Evolutionary conservation across 1,139 yeast genomes (phyloP).

Genomic region (Sugiyamaella castrensis): DNA sequence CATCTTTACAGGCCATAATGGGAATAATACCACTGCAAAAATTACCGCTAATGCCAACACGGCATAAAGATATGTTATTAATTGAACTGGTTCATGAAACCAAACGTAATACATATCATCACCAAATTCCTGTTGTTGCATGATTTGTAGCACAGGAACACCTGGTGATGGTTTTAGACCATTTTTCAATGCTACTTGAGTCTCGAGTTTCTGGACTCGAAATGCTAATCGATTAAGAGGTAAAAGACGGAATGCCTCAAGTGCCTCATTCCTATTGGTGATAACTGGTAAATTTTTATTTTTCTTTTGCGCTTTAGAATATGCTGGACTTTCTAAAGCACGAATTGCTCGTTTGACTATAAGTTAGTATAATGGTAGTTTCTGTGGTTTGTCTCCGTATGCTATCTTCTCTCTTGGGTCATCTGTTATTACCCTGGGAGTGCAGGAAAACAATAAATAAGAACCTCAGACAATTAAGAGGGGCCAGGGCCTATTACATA

Average conservation of each 20-base stretch:
- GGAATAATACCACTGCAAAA: constrained; percentile 81
- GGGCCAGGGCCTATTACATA: constrained; percentile 11
- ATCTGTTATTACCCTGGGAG: no score
- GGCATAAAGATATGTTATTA: constrained; percentile 60
- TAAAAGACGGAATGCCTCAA: constrained; percentile 59
- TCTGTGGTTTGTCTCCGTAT: background rate
- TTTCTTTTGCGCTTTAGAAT: constrained; percentile 52
- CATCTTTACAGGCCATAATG: constrained; percentile 92
- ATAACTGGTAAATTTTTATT: constrained; percentile 60
- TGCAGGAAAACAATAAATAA: background rate
- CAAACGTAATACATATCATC: constrained; percentile 86
- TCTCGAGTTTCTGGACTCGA: constrained; percentile 59
- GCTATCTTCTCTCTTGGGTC: no score
- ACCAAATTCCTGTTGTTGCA: constrained; percentile 64
- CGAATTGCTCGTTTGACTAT: constrained; percentile 68
- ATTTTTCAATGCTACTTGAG: constrained; percentile 63
- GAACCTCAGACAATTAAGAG: background rate
- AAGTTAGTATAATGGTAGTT: no score
- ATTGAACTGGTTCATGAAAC: constrained; percentile 78
- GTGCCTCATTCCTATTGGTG: constrained; percentile 53
- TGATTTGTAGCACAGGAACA: constrained; percentile 66
- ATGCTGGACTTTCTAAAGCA: constrained; percentile 72
- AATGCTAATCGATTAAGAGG: constrained; percentile 73
- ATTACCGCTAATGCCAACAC: constrained; percentile 62
- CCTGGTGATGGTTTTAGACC: constrained; percentile 67